These are phyloP conservation scores for Mucor circinelloides DNA, from an alignment of 371 early-diverging fungal genomes.

Conservation along the genomic window DNA sequence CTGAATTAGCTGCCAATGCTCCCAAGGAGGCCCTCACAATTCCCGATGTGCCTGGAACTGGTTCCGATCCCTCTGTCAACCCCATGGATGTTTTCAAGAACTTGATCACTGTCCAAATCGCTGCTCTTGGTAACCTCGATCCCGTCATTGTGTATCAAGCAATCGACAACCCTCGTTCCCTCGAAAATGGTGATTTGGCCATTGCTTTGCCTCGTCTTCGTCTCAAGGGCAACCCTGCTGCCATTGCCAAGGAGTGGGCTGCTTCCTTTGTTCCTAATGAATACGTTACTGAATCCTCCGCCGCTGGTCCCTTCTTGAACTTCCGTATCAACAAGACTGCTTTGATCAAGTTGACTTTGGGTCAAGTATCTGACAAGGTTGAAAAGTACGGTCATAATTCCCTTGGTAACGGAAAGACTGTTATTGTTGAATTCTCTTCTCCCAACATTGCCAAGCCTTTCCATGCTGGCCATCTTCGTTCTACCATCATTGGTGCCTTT, in stretches of 20 bases:
- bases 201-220: slow-evolving; percentile 86
- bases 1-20: slow-evolving; percentile 20
- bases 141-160: slow-evolving; percentile 51
- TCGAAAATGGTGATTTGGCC: slow-evolving; percentile 78
- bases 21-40: slow-evolving; percentile 22
- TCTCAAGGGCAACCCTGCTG: slow-evolving; percentile 83
- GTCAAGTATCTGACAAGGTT: slow-evolving; percentile 47
- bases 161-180: slow-evolving; percentile 62
- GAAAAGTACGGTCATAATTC: slow-evolving; percentile 70
- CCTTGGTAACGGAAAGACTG: slow-evolving; percentile 68
- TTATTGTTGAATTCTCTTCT: slow-evolving; percentile 93
- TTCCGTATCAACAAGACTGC: slow-evolving; percentile 72
- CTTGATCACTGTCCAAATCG: slow-evolving; percentile 53
- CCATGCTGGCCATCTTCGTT: slow-evolving; percentile 98
- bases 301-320: slow-evolving; percentile 86
- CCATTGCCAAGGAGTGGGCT: slow-evolving; percentile 74
- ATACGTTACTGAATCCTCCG: slow-evolving; percentile 56
- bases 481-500: slow-evolving; percentile 98
- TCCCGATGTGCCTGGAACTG: slow-evolving; percentile 43
- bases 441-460: slow-evolving; percentile 99
- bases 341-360: slow-evolving; percentile 56
- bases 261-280: slow-evolving; percentile 69
- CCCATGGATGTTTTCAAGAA: slow-evolving; percentile 62
- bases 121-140: slow-evolving; percentile 49
- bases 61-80: slow-evolving; percentile 55